Conservation (phyloP, 352 stramenopile genomes). For the Aphanomyces stellatus region DNA sequence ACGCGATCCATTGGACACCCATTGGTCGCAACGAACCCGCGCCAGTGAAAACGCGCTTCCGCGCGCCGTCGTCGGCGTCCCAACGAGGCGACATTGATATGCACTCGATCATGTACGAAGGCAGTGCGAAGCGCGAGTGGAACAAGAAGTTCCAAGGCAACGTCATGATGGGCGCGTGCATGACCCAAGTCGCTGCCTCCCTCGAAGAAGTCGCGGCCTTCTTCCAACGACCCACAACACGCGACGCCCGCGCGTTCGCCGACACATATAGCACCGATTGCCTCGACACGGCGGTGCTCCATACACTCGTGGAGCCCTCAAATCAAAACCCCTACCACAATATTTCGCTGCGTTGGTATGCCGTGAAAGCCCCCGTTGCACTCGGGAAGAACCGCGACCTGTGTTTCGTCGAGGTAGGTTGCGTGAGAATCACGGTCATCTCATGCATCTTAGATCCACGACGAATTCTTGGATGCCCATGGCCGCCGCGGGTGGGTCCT, state of each 20-base stretch:
- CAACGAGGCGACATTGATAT: not conserved
- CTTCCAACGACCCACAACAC: constrained; percentile 10
- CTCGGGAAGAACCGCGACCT: constrained; percentile 31
- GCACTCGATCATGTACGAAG: constrained; percentile 15
- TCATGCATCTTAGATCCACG: constrained; percentile 58
- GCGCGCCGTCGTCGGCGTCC: not conserved
- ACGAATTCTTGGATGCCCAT: constrained; percentile 70
- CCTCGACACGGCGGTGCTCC: constrained; percentile 6
- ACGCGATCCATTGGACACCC: constrained; percentile 7
- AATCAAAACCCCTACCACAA: constrained; percentile 51
- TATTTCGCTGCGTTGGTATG: constrained; percentile 77
- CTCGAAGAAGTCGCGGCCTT: constrained; percentile 17
- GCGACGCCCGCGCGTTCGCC: constrained; percentile 1
- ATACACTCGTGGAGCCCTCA: constrained; percentile 3
- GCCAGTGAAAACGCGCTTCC: not conserved
- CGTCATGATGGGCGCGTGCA: constrained; percentile 15
- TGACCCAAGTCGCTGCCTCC: constrained; percentile 15
- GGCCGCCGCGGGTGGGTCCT: constrained; percentile 77
- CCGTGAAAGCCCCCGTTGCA: constrained; percentile 1
- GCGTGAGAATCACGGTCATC: not conserved
- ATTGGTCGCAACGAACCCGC: not conserved
- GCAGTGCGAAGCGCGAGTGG: constrained; percentile 13
- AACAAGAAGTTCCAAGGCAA: constrained; percentile 13
- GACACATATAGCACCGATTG: constrained; percentile 11
- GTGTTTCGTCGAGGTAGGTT: constrained; percentile 16